These are phyloP conservation scores for Xylaria longipes DNA, from an alignment of 495 filamentous ascomycete species.

Conservation along the genomic window DNA sequence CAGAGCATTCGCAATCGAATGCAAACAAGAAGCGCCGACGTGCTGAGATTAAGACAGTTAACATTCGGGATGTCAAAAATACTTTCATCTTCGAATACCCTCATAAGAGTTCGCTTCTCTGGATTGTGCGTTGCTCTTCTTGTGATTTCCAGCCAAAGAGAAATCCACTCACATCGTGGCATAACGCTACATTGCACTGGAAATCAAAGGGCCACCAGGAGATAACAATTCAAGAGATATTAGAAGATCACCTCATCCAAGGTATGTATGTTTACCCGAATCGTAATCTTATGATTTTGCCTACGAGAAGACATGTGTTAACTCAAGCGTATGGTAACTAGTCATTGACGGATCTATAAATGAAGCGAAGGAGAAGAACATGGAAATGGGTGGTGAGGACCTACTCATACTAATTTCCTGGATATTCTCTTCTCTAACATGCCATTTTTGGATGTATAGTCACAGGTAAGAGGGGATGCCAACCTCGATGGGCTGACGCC, in stretches of 20 bases:
- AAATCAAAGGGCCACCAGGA: neutral
- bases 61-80: neutral
- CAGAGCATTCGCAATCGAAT: neutral
- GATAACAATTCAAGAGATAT: neutral
- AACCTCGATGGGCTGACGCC: neutral
- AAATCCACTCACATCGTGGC: neutral
- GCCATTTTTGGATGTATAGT: neutral
- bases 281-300: neutral
- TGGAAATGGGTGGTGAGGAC: neutral
- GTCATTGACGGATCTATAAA: neutral
- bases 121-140: neutral
- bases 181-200: neutral
- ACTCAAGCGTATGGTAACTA: neutral
- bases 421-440: neutral
- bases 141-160: neutral
- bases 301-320: neutral
- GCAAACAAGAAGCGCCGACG: neutral
- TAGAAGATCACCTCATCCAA: constrained; percentile 2
- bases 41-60: neutral
- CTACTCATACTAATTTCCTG: neutral
- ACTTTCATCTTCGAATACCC: constrained; percentile 4
- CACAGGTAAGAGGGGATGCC: neutral
- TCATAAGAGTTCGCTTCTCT: neutral
- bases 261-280: neutral
- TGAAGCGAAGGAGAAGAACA: neutral